phyloP scores from a whole-genome alignment of 225 moss, liverwort and hornwort genomes.

The Straminergon stramineum region DNA sequence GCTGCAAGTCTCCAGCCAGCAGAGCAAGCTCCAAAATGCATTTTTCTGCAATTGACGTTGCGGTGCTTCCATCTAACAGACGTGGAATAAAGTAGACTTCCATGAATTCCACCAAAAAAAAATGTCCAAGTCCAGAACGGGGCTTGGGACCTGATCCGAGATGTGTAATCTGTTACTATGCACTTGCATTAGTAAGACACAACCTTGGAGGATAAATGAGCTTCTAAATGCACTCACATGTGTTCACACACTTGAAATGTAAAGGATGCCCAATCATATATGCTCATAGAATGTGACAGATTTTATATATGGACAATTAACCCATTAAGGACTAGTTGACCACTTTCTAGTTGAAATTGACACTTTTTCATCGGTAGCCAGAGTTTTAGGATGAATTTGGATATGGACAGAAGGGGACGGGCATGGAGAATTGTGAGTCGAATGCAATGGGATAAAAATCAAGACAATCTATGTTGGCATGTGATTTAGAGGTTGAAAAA shows the following conservation, averaged over 20 bases:
- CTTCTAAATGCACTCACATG: neutral
- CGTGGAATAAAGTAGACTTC: neutral
- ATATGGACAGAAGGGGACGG: too few relatives aligned
- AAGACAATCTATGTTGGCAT: too few relatives aligned
- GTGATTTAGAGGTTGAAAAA: too few relatives aligned
- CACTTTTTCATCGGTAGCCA: too few relatives aligned
- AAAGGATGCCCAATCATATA: neutral
- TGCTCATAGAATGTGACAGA: neutral
- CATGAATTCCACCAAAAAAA: neutral
- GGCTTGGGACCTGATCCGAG: neutral
- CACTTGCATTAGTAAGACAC: neutral
- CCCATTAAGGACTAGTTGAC: too few relatives aligned
- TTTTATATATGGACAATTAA: neutral
- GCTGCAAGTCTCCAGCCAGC: neutral
- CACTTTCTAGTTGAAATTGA: too few relatives aligned
- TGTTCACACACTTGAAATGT: neutral
- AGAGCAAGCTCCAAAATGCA: neutral
- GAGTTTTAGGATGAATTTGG: too few relatives aligned
- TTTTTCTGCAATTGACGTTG: neutral
- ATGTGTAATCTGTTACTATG: neutral
- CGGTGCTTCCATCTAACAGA: neutral
- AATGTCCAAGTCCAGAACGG: neutral
- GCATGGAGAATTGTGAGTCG: too few relatives aligned
- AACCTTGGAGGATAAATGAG: neutral
- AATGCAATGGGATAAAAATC: too few relatives aligned